Conservation (phyloP, 2,329 filamentous ascomycete genomes). For the Diaporthe longicolla region DNA sequence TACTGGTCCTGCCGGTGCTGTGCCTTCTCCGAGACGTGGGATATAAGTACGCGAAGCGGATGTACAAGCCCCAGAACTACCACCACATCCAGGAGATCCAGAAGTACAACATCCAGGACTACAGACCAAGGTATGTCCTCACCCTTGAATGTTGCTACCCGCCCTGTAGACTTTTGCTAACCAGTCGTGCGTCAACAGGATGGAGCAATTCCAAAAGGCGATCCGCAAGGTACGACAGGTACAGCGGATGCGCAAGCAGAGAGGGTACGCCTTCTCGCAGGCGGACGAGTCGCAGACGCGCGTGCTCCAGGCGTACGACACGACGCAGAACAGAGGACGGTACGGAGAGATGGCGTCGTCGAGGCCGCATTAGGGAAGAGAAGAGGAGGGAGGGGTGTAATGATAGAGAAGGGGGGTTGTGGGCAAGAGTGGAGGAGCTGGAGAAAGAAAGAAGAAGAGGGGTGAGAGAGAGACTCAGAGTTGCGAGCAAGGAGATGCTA, state of each 20-base stretch:
- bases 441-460: background rate
- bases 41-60: constrained; percentile 98
- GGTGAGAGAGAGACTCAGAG: background rate
- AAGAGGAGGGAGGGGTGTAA: background rate
- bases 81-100: constrained; percentile 99
- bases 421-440: background rate
- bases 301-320: constrained; percentile 97
- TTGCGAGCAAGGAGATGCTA: constrained; percentile 17
- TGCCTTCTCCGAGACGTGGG: constrained; percentile 91
- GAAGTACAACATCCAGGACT: constrained; percentile 99
- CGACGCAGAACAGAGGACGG: constrained; percentile 88
- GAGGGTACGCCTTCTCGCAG: constrained; percentile 97
- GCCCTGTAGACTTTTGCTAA: background rate
- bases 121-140: constrained; percentile 83
- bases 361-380: constrained; percentile 31
- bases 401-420: constrained; percentile 8
- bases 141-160: constrained; percentile 1
- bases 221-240: constrained; percentile 98
- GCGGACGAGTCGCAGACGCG: constrained; percentile 96
- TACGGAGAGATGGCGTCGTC: constrained; percentile 92
- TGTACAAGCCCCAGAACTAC: constrained; percentile 96
- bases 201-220: constrained; percentile 99
- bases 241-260: constrained; percentile 98
- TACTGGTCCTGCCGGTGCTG: constrained; percentile 81
- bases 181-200: constrained; percentile 64